Conservation (phyloP, 371 early-diverging fungal genomes). For the Blakeslea trispora region DNA sequence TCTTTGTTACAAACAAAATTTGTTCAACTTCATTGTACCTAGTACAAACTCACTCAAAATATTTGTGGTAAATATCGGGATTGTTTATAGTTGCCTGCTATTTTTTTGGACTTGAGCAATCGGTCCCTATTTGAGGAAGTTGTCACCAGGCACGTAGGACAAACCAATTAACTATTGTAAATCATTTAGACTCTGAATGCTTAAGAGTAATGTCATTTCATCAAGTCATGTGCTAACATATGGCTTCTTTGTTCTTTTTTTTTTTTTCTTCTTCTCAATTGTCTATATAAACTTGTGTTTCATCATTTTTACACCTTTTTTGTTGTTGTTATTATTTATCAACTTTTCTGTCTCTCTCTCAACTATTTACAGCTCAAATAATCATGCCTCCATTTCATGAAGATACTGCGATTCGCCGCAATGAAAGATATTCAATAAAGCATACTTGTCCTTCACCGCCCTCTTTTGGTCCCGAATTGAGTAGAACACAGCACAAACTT, state of each 20-base stretch:
- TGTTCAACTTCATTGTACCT: too few species aligned
- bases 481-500: slow-evolving; percentile 56
- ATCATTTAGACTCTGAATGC: slow-evolving; percentile 13
- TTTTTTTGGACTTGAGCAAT: slow-evolving; percentile 1
- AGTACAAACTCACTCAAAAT: too few species aligned
- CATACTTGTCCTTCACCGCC: too few species aligned
- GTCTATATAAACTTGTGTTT: too few species aligned
- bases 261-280: background rate
- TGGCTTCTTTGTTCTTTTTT: slow-evolving; percentile 1
- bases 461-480: slow-evolving; percentile 1
- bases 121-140: too few species aligned
- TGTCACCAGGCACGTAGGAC: slow-evolving; percentile 9
- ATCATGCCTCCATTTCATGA: slow-evolving; percentile 17
- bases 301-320: too few species aligned
- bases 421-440: too few species aligned
- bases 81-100: background rate
- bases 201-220: slow-evolving; percentile 13
- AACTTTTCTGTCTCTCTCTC: background rate
- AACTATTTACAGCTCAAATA: background rate
- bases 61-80: too few species aligned
- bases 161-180: slow-evolving; percentile 24
- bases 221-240: slow-evolving; percentile 5
- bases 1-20: too few species aligned
- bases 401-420: slow-evolving; percentile 9
- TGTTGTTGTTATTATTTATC: too few species aligned